Percentiles rank a stretch among this genome's conserved stretches.
phyloP scores from a whole-genome alignment of 1,139 yeast species.

The Geotrichum cucujoidarum region DNA sequence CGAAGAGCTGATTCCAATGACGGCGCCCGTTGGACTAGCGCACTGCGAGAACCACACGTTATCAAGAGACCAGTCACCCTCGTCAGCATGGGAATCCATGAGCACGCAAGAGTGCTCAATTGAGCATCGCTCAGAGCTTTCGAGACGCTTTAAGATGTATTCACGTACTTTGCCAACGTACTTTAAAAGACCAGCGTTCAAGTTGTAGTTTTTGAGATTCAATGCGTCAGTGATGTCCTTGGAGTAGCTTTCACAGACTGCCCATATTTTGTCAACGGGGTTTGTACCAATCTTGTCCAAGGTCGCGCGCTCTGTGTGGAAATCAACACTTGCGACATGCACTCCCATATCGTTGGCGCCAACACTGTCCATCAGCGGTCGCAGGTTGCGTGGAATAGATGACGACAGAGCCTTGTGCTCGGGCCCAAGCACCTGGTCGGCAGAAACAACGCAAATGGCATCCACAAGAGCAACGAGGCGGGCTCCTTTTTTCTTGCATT shows the following conservation, averaged over 20 bases:
- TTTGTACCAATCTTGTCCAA: background rate
- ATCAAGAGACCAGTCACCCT: conserved; percentile 9
- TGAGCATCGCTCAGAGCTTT: background rate
- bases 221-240: background rate
- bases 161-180: conserved; percentile 2
- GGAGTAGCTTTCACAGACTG: background rate
- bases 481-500: background rate
- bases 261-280: conserved; percentile 5
- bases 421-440: background rate
- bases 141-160: conserved; percentile 6
- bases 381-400: conserved; percentile 16
- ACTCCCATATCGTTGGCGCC: conserved; percentile 13
- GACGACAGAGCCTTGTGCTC: background rate
- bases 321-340: conserved; percentile 11
- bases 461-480: conserved; percentile 11
- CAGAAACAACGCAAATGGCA: conserved; percentile 1
- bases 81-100: background rate
- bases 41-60: conserved; percentile 10
- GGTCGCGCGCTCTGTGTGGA: background rate
- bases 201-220: conserved; percentile 5
- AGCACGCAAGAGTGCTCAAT: conserved; percentile 15
- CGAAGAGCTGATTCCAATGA: background rate
- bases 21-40: conserved; percentile 4
- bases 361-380: conserved; percentile 6
- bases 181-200: conserved; percentile 15